phyloP scores from a whole-genome alignment of 495 filamentous ascomycete genomes.

The Hypoxylon perforatum region DNA sequence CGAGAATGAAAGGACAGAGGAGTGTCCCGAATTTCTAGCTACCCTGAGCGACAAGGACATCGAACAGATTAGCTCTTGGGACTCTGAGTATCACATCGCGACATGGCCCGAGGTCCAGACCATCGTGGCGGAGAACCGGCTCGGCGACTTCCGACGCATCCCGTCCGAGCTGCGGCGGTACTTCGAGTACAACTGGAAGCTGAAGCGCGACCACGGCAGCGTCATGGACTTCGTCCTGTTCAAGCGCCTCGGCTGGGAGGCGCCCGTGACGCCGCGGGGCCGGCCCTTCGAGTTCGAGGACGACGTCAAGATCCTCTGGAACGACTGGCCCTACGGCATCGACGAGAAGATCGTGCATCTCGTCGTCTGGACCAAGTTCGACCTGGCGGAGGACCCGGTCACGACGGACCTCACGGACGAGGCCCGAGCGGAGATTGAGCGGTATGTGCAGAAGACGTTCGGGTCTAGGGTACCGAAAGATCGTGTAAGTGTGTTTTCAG shows the following conservation, averaged over 20 bases:
- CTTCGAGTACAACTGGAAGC: constrained; percentile 68
- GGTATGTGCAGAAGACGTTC: constrained; percentile 74
- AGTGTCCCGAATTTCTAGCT: constrained; percentile 76
- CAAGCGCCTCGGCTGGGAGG: constrained; percentile 72
- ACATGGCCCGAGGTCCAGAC: constrained; percentile 72
- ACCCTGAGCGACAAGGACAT: constrained; percentile 66
- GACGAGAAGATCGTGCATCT: constrained; percentile 80
- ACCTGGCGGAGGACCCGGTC: constrained; percentile 67
- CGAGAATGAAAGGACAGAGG: constrained; percentile 62
- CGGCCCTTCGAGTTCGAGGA: constrained; percentile 61
- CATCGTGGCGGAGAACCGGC: constrained; percentile 70
- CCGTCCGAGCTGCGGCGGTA: constrained; percentile 81
- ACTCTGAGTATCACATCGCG: constrained; percentile 66
- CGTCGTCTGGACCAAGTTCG: constrained; percentile 92
- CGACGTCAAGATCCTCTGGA: constrained; percentile 80
- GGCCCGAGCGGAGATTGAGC: constrained; percentile 72
- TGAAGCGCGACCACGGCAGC: constrained; percentile 73
- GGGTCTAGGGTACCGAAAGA: constrained; percentile 51
- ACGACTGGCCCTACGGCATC: constrained; percentile 93
- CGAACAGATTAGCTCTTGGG: constrained; percentile 72
- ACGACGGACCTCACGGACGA: constrained; percentile 74
- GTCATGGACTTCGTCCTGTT: constrained; percentile 79
- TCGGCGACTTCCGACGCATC: constrained; percentile 77
- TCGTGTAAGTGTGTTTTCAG: constrained; percentile 50
- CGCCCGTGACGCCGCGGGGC: constrained; percentile 49